These are phyloP conservation scores for Plantago major DNA, from an alignment of 257 asterid genomes.

Conservation along the genomic window DNA sequence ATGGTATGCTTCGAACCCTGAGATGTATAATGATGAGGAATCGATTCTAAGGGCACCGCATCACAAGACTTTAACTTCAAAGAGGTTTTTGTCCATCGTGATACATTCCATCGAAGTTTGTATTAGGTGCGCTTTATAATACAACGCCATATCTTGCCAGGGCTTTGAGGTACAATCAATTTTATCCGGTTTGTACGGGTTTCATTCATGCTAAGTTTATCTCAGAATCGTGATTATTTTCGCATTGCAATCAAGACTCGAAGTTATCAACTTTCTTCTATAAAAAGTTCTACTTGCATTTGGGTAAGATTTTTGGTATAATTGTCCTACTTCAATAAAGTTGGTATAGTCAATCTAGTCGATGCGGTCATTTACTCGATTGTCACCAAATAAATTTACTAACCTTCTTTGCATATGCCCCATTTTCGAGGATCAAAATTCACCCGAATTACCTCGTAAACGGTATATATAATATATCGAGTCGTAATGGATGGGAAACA, in stretches of 20 bases:
- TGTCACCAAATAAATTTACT: neutral
- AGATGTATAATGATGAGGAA: conserved; percentile 53
- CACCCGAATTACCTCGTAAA: no score
- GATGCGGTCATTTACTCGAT: neutral
- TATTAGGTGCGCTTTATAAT: conserved; percentile 93
- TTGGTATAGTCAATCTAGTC: no score
- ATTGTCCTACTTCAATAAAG: neutral
- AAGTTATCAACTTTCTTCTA: conserved; percentile 88
- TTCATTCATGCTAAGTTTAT: conserved; percentile 18
- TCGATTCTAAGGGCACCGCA: conserved; percentile 62
- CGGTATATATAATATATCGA: no score
- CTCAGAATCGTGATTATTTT: conserved; percentile 16
- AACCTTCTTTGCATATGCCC: no score
- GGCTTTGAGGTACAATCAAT: conserved; percentile 71
- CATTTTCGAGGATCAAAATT: no score
- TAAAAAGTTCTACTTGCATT: conserved; percentile 83
- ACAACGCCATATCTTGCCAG: conserved; percentile 95
- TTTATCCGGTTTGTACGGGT: conserved; percentile 11
- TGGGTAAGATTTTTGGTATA: conserved; percentile 55
- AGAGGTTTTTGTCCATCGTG: conserved; percentile 97
- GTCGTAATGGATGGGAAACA: no score
- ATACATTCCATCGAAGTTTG: no score
- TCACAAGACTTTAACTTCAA: conserved; percentile 70
- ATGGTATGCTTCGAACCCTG: conserved; percentile 77
- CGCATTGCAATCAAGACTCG: conserved; percentile 70